Conservation (phyloP, 1,284 basidiomycete species). For the Boletus sp. region DNA sequence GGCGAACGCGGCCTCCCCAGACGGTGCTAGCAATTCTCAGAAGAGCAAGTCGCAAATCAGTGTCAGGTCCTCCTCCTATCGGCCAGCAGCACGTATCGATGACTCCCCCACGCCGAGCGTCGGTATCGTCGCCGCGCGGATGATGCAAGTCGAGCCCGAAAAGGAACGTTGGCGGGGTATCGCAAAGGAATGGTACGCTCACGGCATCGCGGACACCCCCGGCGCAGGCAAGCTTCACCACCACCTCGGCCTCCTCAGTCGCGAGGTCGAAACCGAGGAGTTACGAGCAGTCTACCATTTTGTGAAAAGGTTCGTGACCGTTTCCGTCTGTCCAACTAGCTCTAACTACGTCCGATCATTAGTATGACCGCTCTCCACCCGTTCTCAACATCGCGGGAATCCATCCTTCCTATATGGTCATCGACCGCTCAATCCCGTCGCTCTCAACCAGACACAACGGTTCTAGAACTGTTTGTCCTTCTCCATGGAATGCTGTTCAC, state of each 20-base stretch:
- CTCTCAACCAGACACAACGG: slow-evolving; percentile 70
- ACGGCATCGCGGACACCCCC: slow-evolving; percentile 84
- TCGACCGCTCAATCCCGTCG: slow-evolving; percentile 67
- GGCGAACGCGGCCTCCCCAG: slow-evolving; percentile 32
- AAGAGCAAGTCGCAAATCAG: slow-evolving; percentile 30
- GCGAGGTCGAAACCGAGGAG: slow-evolving; percentile 81
- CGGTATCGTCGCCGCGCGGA: slow-evolving; percentile 80
- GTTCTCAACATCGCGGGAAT: slow-evolving; percentile 83
- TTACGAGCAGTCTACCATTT: slow-evolving; percentile 90
- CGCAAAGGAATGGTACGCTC: slow-evolving; percentile 90
- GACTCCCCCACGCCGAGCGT: slow-evolving; percentile 74
- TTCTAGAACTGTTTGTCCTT: slow-evolving; percentile 83
- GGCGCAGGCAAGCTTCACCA: slow-evolving; percentile 92
- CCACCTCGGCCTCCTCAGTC: slow-evolving; percentile 85
- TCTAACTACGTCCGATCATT: slow-evolving; percentile 10
- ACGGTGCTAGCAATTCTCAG: slow-evolving; percentile 10
- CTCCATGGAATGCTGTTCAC: slow-evolving; percentile 97
- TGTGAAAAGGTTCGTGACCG: slow-evolving; percentile 74
- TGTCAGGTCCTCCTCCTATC: slow-evolving; percentile 46
- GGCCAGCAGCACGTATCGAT: slow-evolving; percentile 54
- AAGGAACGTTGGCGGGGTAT: slow-evolving; percentile 89
- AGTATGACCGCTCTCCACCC: slow-evolving; percentile 90
- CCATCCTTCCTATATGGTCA: slow-evolving; percentile 83
- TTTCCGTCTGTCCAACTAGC: neutral
- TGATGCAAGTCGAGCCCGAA: slow-evolving; percentile 86